These are phyloP conservation scores for Omphalea diandra DNA, from an alignment of 441 rosid genomes.

Conservation along the genomic window DNA sequence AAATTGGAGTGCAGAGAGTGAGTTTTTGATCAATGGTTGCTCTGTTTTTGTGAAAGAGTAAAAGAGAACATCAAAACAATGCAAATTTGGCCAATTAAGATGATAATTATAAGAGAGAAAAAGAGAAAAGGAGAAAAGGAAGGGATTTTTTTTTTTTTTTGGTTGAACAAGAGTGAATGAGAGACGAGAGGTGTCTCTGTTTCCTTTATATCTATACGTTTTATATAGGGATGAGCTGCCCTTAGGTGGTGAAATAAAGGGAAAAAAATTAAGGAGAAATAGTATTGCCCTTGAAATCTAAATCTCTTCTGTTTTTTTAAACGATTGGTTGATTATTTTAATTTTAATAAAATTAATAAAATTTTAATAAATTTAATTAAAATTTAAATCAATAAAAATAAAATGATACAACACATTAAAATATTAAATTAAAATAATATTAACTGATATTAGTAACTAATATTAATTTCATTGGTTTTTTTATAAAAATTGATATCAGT, in stretches of 20 bases:
- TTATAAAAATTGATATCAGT: too few relatives aligned
- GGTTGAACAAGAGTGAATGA: slow-evolving; percentile 4
- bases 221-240: slow-evolving; percentile 38
- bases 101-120: slow-evolving; percentile 12
- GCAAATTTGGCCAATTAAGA: background rate
- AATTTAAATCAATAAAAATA: too few relatives aligned
- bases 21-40: slow-evolving; percentile 31
- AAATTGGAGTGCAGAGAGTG: slow-evolving; percentile 27
- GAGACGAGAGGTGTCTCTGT: slow-evolving; percentile 31
- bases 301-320: too few relatives aligned
- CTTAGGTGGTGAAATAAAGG: slow-evolving; percentile 13
- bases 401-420: too few relatives aligned
- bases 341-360: too few relatives aligned
- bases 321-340: too few relatives aligned
- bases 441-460: too few relatives aligned
- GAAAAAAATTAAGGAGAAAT: too few relatives aligned
- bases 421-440: too few relatives aligned
- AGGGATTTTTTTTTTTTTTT: slow-evolving; percentile 14
- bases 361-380: too few relatives aligned
- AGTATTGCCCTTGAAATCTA: too few relatives aligned
- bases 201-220: slow-evolving; percentile 35
- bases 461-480: too few relatives aligned
- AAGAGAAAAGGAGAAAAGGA: slow-evolving; percentile 16
- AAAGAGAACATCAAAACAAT: background rate
- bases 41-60: slow-evolving; percentile 22